Evolutionary conservation across 768 basidiomycete species (phyloP), one percentile per base, ranked within the genome.

Genomic region (Lentinula sp.): DNA sequence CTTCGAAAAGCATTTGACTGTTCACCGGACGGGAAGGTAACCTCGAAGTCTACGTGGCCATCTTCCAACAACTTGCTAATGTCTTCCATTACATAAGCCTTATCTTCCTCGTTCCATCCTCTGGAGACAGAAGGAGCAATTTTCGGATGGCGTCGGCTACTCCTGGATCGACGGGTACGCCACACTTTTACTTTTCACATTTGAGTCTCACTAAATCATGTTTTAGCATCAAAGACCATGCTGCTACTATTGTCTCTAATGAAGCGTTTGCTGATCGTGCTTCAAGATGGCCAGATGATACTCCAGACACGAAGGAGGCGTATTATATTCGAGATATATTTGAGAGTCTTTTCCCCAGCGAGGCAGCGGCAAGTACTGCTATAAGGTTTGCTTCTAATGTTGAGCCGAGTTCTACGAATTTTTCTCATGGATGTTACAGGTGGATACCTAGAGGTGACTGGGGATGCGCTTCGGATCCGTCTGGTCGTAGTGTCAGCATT

Each of bases 81-180:
- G 50, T 40, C 64, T 28, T 28, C 15, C 21, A 21, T 53, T 63
- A 32, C 35, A 15, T 28, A 68, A 93, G 89, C 88, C 93, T 1
- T 99, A 98, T 75, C 85, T 99, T 56, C 97, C 97, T 11, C 82
- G 82, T 60, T 92, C 91, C 15, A 98, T 99, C 68, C 80, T 99
- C 45, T 99, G 97, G 97, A 84, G 97, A 60, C 97, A 99, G 73
- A 99, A 99, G 73, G 97, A 99, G 75, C 95, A 98, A 69, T 99
- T 99, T 78, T 98, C 95, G 1, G 97, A 99, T 69, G 97, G 97
- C 58, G 95, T 97, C 59, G 95, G 96, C 35, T 98, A 97, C 75
- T 95, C 94, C 35, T 98, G 96, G 95, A 98, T 98, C 69, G 95
- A 98, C 68, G 93, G 95, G 91, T 91, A 68, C 46, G 82, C 65